Base-by-base conservation (phyloP, 1,139 yeast genomes). In the Blastobotrys niveus region DNA sequence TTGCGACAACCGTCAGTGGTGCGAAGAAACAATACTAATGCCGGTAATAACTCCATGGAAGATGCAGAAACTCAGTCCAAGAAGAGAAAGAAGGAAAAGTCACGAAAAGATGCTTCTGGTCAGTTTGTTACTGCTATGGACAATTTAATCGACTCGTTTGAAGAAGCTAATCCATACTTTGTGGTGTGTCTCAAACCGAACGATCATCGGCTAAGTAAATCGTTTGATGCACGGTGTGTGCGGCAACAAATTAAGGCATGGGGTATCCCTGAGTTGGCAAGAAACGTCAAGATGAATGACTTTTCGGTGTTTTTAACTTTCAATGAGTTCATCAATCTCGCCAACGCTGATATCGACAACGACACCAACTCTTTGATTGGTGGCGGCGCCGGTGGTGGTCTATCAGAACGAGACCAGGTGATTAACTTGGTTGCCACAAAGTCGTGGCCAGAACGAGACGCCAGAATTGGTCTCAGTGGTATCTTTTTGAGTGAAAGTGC, bases 151-250 rank as follows among this genome's bases (percentile, higher is more conserved):
- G 67, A 63, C 26, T 61, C 70, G 2, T 62, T 68, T 50, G 68
- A 65, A 15, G 62, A 57, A 8, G 61, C 68, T 4, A 67, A 68
- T 40, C 64, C 71, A 2, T 68, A 67, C 50, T 68, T 68, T 52
- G 66, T 68, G 22, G 54, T 66, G 26, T 67, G 72, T 47, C 50
- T 68, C 38, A 68, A 68, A 50, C 72, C 72, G 5, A 68, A 68
- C 46, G 72, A 68, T 42, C 62, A 67, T 37, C 55, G 65, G 12
- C 53, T 66, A 10, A 54, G 66, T 1, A 59, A 63, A 7, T 63
- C 67, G 14, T 59, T 68, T 44, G 72, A 68, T 44, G 71, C 71
- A 3, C 57, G 71, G 17, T 67, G 71, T 47, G 70, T 68, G 10
- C 57, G 70, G 18, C 71, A 68, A 50, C 72, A 68, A 48, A 60